Base-by-base conservation (phyloP, 1,139 yeast species). In the Debaryomyces psychrophilus region DNA sequence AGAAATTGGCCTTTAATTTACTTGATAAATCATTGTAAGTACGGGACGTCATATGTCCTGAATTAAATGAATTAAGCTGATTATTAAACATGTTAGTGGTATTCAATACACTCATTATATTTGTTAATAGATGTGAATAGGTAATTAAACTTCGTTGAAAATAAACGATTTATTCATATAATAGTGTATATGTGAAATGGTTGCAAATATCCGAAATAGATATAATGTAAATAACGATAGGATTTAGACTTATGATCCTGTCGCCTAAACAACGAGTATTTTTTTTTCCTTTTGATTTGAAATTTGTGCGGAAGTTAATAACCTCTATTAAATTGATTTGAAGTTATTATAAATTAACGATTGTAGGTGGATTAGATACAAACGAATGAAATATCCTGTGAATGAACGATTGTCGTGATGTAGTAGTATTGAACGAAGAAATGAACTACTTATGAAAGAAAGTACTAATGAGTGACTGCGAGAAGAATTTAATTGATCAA, bases 1-100 rank as follows among this genome's bases (percentile, higher is more conserved):
- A 31, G 18, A 49, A 47, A 31, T 45, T 44, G 15, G 61, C 55
- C 54, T 63, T 68, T 51, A 63, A 64, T 48, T 56, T 65, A 43
- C 55, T 59, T 54, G 67, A 57, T 45, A 69, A 55, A 50, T 64
- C 73, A 58, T 60, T 67, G 52, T 64, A 69, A 38, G 69, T 64
- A 38, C 61, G 62, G 23, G 76, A 67, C 54, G 73, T 64, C 31
- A 61, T 56, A 49, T 70, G 76, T 37, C 67, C 62, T 20, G 67
- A 60, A 44, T 60, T 59, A 46, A 62, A 64, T 37, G 61, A 58
- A 51, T 62, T 61, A 47, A 65, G 55, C 44, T 60, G 71, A 53
- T 67, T 61, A 50, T 67, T 64, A 48, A 66, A 59, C 71, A 70
- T 68, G 44, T 58, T 56, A 23, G 41, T 27, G 22, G 62, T 51